Evolutionary conservation across 163 green algal species (phyloP).

Genomic region (Prototheca wickerhamii): DNA sequence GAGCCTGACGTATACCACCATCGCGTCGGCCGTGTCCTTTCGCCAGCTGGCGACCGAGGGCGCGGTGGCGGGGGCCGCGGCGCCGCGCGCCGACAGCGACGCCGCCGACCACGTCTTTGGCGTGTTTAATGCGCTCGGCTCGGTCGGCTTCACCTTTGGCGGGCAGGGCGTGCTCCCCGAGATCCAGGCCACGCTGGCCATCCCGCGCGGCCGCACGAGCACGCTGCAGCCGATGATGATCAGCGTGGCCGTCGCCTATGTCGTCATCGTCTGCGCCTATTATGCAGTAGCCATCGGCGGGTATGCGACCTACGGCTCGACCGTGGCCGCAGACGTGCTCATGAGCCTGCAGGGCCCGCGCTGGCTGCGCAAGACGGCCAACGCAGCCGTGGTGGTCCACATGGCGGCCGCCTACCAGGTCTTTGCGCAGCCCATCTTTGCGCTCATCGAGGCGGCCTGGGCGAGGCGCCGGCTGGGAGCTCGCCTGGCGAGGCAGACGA

Average conservation of each 20-base stretch:
- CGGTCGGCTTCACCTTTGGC: constrained; percentile 49
- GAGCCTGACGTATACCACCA: constrained; percentile 36
- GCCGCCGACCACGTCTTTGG: constrained; percentile 24
- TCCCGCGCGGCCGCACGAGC: constrained; percentile 1
- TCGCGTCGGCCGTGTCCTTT: constrained; percentile 26
- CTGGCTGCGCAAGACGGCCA: constrained; percentile 24
- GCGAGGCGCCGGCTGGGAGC: not conserved
- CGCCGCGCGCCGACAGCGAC: not conserved
- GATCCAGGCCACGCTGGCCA: constrained; percentile 38
- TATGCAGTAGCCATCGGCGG: constrained; percentile 35
- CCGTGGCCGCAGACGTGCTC: constrained; percentile 33
- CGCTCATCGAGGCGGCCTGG: constrained; percentile 21
- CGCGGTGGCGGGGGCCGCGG: not conserved
- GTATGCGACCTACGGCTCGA: constrained; percentile 38
- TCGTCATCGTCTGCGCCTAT: constrained; percentile 38
- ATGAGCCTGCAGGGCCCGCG: constrained; percentile 19
- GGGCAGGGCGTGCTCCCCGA: constrained; percentile 47
- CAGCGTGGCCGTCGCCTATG: constrained; percentile 29
- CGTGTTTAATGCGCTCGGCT: constrained; percentile 39
- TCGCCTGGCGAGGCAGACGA: not conserved
- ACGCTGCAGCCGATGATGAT: constrained; percentile 24
- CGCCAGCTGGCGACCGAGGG: constrained; percentile 5
- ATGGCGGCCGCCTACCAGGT: constrained; percentile 39
- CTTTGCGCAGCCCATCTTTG: constrained; percentile 41
- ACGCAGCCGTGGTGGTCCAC: constrained; percentile 42